Conservation (phyloP, 1,284 basidiomycete species). For the Boletellus sp. region DNA sequence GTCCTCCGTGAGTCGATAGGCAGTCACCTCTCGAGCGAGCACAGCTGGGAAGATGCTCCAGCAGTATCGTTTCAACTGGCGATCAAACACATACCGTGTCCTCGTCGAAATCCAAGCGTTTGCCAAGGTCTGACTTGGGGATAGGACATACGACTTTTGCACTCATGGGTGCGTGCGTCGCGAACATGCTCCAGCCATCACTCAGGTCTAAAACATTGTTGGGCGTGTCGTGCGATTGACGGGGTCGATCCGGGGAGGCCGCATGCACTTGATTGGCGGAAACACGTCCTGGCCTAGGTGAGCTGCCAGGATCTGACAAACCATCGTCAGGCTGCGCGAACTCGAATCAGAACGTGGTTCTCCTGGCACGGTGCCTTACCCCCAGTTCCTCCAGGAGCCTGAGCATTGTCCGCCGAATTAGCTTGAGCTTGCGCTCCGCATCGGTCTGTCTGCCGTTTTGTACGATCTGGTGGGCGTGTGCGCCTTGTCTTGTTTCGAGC, state of each 20-base stretch:
- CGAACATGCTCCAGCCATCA: constrained; percentile 28
- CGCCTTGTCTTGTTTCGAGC: constrained; percentile 24
- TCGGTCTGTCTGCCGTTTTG: constrained; percentile 22
- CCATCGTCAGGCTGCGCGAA: constrained; percentile 24
- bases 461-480: constrained; percentile 1
- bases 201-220: constrained; percentile 7
- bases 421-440: constrained; percentile 36
- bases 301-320: constrained; percentile 6
- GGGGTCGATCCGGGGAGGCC: constrained; percentile 10
- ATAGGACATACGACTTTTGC: constrained; percentile 32
- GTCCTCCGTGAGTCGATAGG: neutral
- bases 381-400: constrained; percentile 40
- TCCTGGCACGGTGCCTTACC: constrained; percentile 25
- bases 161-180: constrained; percentile 24
- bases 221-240: constrained; percentile 3
- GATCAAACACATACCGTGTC: constrained; percentile 23
- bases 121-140: constrained; percentile 21
- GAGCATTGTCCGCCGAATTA: constrained; percentile 37
- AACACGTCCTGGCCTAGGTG: constrained; percentile 7
- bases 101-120: constrained; percentile 20
- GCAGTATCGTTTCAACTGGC: neutral
- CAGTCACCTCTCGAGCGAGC: constrained; percentile 29
- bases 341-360: constrained; percentile 3
- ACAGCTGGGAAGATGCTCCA: constrained; percentile 20
- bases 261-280: constrained; percentile 3